Evolutionary conservation across 768 basidiomycete genomes (phyloP), one percentile per base, ranked within the genome.

Genomic region (Phlegmacium glaucopus): DNA sequence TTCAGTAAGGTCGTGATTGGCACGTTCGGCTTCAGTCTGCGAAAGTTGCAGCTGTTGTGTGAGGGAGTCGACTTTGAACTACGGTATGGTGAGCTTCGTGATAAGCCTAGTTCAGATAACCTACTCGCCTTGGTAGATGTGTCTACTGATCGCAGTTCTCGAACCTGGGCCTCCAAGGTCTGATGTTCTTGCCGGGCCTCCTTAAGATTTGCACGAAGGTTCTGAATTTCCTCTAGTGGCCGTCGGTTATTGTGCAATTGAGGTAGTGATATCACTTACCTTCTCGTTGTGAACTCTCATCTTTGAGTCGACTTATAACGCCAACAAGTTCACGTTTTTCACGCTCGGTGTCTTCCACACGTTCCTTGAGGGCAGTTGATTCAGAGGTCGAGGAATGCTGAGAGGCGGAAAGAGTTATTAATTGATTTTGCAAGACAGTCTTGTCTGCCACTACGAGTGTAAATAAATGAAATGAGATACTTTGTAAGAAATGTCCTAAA

Each of bases 301-400:
- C 82, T 62, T 91, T 88, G 52, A 93, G 67, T 44, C 89, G 78
- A 62, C 87, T 92, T 4, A 94, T 80, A 37, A 93, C 87, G 25
- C 79, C 81, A 36, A 94, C 74, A 39, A 96, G 77, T 52, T 94
- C 91, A 28, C 92, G 82, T 67, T 96, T 96, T 72, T 96, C 94
- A 45, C 88, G 77, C 53, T 96, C 91, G 1, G 78, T 77, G 50
- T 90, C 87, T 16, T 90, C 83, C 4, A 87, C 67, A 32, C 80
- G 79, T 46, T 67, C 76, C 53, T 76, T 81, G 30, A 90, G 61
- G 6, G 68, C 62, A 29, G 82, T 82, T 7, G 81, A 62, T 60
- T 86, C 86, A 1, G 73, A 67, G 4, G 82, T 81, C 2, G 88
- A 84, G 0, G 80, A 72, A 9, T 80, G 72, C 37, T 85, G 80